Conservation (phyloP, 805 yeast genomes). For the Brettanomyces anomalus region DNA sequence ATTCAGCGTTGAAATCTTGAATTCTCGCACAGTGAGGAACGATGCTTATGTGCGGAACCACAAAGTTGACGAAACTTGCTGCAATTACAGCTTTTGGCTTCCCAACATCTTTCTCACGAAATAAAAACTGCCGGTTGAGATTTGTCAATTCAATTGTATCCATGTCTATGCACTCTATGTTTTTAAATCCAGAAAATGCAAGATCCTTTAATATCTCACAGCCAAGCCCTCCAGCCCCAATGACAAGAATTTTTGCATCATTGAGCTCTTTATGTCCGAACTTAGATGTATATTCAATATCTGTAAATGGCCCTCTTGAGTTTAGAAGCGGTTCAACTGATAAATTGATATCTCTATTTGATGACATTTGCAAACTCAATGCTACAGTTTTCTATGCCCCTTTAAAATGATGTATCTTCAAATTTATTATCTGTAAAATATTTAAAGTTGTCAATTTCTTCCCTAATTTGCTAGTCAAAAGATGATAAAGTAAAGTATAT, state of each 20-base stretch:
- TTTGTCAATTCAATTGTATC: constrained; percentile 75
- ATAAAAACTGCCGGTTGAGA: constrained; percentile 68
- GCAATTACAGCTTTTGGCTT: constrained; percentile 60
- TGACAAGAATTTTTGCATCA: constrained; percentile 29
- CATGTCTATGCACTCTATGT: constrained; percentile 70
- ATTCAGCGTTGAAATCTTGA: constrained; percentile 52
- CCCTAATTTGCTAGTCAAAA: too few relatives aligned
- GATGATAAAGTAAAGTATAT: too few relatives aligned
- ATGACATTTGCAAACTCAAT: too few relatives aligned
- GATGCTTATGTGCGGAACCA: constrained; percentile 29
- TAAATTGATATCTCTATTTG: background rate
- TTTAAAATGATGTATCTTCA: too few relatives aligned
- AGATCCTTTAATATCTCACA: constrained; percentile 71
- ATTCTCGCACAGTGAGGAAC: constrained; percentile 58
- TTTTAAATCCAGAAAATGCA: constrained; percentile 57
- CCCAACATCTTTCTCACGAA: constrained; percentile 54
- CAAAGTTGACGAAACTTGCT: constrained; percentile 39
- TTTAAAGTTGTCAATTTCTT: too few relatives aligned
- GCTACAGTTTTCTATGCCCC: too few relatives aligned
- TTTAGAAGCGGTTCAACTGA: constrained; percentile 8
- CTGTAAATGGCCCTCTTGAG: constrained; percentile 23
- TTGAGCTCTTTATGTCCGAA: constrained; percentile 13
- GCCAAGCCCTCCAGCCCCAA: constrained; percentile 82
- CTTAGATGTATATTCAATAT: constrained; percentile 20
- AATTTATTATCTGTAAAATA: too few relatives aligned